These are phyloP conservation scores for Aspergillus aculeatinus DNA, from an alignment of 2,329 filamentous ascomycete species.

Conservation along the genomic window DNA sequence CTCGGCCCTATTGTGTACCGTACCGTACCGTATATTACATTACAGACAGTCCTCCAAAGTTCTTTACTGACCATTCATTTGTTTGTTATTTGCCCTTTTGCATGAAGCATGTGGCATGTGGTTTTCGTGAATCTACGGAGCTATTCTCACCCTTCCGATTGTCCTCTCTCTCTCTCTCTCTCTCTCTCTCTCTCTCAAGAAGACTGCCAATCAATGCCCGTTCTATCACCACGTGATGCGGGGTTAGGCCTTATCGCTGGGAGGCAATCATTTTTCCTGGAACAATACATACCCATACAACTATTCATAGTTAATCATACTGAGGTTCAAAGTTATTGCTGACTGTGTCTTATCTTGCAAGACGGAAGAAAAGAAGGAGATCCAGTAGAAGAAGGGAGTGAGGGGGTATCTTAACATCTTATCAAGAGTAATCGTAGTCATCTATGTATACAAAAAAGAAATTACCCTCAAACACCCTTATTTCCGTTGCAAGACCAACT, in stretches of 20 bases:
- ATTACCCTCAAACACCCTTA: conserved; percentile 4
- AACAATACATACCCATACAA: too few relatives aligned
- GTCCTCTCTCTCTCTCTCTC: not conserved
- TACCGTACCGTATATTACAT: too few relatives aligned
- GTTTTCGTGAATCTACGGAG: too few relatives aligned
- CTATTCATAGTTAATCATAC: too few relatives aligned
- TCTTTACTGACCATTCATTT: too few relatives aligned
- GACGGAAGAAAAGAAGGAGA: not conserved
- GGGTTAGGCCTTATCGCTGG: conserved; percentile 18
- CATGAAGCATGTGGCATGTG: too few relatives aligned
- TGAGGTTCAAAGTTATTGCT: too few relatives aligned
- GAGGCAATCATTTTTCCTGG: too few relatives aligned
- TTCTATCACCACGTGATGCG: conserved; percentile 24
- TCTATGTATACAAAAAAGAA: conserved; percentile 13
- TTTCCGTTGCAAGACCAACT: conserved; percentile 25
- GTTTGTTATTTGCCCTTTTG: too few relatives aligned
- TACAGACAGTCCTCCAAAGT: too few relatives aligned
- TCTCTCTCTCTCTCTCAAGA: not conserved
- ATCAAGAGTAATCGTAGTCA: conserved; percentile 6
- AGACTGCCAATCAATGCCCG: conserved; percentile 6
- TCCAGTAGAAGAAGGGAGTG: not conserved
- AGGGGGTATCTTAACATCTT: conserved; percentile 12
- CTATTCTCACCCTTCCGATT: too few relatives aligned
- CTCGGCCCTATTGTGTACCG: not conserved
- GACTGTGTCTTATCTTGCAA: too few relatives aligned